These are phyloP conservation scores for Ajuga chamaepitys DNA, from an alignment of 257 asterid genomes.

Conservation along the genomic window DNA sequence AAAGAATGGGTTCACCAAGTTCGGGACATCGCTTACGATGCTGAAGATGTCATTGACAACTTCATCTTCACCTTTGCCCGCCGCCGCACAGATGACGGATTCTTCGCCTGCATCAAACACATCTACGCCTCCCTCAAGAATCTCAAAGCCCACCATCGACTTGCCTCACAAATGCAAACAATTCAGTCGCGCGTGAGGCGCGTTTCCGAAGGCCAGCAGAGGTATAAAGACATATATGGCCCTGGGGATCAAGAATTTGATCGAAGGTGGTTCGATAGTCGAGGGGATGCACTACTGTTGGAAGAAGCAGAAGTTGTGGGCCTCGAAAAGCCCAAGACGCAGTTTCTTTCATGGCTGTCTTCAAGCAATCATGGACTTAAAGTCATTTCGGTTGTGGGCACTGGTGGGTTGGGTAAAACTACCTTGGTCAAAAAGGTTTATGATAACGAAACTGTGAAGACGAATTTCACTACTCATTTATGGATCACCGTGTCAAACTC, in stretches of 20 bases:
- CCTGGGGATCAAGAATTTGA: not conserved
- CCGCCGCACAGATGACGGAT: not conserved
- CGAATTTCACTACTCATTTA: not conserved
- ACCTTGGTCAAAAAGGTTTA: slow-evolving; percentile 3
- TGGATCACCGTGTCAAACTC: slow-evolving; percentile 1
- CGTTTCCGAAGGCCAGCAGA: not conserved
- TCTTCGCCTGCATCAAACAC: not conserved
- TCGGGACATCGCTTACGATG: slow-evolving; percentile 14
- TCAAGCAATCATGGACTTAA: not conserved
- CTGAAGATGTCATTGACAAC: slow-evolving; percentile 18
- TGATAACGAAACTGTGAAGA: not conserved
- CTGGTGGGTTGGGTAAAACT: slow-evolving; percentile 8
- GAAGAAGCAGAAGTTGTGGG: slow-evolving; percentile 12
- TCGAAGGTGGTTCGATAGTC: not conserved
- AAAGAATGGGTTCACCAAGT: slow-evolving; percentile 17
- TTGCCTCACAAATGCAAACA: not conserved
- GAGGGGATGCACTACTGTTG: slow-evolving; percentile 1
- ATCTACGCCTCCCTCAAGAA: not conserved
- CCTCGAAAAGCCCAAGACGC: too few species aligned
- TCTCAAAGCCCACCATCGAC: not conserved
- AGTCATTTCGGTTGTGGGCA: slow-evolving; percentile 3
- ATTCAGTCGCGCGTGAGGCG: slow-evolving; percentile 2
- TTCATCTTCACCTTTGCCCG: not conserved
- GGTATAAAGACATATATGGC: slow-evolving; percentile 2
- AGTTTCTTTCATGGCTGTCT: not conserved